phyloP scores from a whole-genome alignment of 768 basidiomycete species.

The Trametes cinnabarina region DNA sequence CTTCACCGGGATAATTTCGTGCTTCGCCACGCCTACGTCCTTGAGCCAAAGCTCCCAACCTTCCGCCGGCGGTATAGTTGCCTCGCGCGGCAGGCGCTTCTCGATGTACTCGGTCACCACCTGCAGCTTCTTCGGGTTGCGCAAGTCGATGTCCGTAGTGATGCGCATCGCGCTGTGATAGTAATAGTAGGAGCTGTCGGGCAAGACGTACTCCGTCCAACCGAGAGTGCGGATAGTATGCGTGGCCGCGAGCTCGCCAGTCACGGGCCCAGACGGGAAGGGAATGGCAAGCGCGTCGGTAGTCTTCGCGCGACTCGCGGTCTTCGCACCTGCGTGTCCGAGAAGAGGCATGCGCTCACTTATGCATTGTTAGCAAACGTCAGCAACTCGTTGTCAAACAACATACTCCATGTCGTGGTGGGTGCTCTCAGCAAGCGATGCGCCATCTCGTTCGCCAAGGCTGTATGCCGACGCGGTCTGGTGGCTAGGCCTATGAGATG shows the following conservation, averaged over 20 bases:
- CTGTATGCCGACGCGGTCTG: slow-evolving; percentile 20
- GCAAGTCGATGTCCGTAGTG: slow-evolving; percentile 71
- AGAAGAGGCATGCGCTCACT: slow-evolving; percentile 60
- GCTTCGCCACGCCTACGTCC: slow-evolving; percentile 34
- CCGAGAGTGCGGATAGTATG: slow-evolving; percentile 48
- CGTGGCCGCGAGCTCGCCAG: slow-evolving; percentile 22
- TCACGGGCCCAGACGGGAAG: slow-evolving; percentile 18
- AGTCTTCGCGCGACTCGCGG: slow-evolving; percentile 20
- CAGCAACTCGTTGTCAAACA: background rate
- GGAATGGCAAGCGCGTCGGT: slow-evolving; percentile 19
- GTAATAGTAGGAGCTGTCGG: slow-evolving; percentile 70
- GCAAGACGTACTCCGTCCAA: slow-evolving; percentile 76
- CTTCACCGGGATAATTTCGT: slow-evolving; percentile 40
- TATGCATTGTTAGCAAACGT: background rate
- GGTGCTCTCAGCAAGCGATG: slow-evolving; percentile 1
- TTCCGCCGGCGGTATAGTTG: slow-evolving; percentile 32
- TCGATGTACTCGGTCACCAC: slow-evolving; percentile 47
- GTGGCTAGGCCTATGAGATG: slow-evolving; percentile 14
- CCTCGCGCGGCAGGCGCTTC: slow-evolving; percentile 31
- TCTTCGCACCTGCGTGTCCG: slow-evolving; percentile 32
- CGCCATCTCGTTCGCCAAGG: slow-evolving; percentile 16
- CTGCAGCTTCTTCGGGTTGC: slow-evolving; percentile 48
- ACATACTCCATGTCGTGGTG: slow-evolving; percentile 21
- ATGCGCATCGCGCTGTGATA: slow-evolving; percentile 58
- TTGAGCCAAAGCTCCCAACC: slow-evolving; percentile 67